phyloP scores from a whole-genome alignment of 1,284 basidiomycete genomes.

The Sutorius eximius region DNA sequence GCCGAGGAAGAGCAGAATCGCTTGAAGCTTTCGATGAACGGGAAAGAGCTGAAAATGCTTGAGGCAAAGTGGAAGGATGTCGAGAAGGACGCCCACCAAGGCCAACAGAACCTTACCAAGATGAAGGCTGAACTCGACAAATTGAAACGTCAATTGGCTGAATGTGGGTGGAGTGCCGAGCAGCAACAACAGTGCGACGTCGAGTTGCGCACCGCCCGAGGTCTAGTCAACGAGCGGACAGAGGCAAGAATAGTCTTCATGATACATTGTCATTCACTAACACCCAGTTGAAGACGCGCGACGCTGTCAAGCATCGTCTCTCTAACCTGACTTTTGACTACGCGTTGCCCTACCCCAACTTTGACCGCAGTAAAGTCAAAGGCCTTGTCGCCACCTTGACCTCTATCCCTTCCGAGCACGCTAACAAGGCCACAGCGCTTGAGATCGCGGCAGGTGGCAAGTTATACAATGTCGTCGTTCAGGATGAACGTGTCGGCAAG shows the following conservation, averaged over 20 bases:
- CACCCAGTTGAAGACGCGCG: slow-evolving; percentile 58
- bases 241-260: slow-evolving; percentile 53
- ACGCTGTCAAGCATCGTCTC: slow-evolving; percentile 68
- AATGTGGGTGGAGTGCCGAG: slow-evolving; percentile 79
- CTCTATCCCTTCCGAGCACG: slow-evolving; percentile 68
- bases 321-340: slow-evolving; percentile 86
- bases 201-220: slow-evolving; percentile 57
- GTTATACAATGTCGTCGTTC: slow-evolving; percentile 94
- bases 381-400: slow-evolving; percentile 91
- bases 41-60: slow-evolving; percentile 80
- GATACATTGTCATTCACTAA: slow-evolving; percentile 1
- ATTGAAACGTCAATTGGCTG: slow-evolving; percentile 53
- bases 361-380: slow-evolving; percentile 87
- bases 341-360: slow-evolving; percentile 72
- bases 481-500: slow-evolving; percentile 87
- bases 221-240: slow-evolving; percentile 56
- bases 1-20: slow-evolving; percentile 88
- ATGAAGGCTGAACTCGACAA: slow-evolving; percentile 64
- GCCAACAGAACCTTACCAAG: slow-evolving; percentile 64
- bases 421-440: slow-evolving; percentile 83
- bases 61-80: slow-evolving; percentile 84
- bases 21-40: slow-evolving; percentile 75
- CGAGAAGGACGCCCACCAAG: slow-evolving; percentile 80
- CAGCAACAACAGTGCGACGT: slow-evolving; percentile 69
- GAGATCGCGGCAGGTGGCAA: slow-evolving; percentile 92